Evolutionary conservation across 2,329 filamentous ascomycete genomes (phyloP), one percentile per base, ranked within the genome.

Genomic region (Arthrobotrys sphaeroides): DNA sequence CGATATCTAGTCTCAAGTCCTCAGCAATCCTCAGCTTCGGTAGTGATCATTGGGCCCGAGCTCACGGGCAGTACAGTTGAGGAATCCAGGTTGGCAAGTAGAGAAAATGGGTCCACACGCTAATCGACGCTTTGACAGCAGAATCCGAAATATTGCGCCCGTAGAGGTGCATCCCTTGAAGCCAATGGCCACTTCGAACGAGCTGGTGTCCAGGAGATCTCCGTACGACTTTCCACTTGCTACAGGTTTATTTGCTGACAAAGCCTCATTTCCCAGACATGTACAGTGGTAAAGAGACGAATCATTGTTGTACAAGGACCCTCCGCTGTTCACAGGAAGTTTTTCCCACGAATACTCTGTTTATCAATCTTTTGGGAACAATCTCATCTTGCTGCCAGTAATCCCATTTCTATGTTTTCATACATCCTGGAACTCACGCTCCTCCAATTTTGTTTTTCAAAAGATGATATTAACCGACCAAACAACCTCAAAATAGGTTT

Each of bases 101-200:
- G n/a, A 60, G 20, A 43, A 43, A 20, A 12, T 57, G 51, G 40
- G n/a, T 9, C 31, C 20, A 24, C n/a, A 57, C n/a, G 16, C 13
- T 45, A 45, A 64, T 28, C 22, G n/a, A 60, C 61, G 69, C 69
- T 73, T 73, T 67, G 69, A 73, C 61, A 18, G 43, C 53, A 55
- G 28, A 20, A 53, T 42, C 47, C 43, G 28, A 53, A 28, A 36
- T 40, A 65, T 36, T 31, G 33, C 49, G 33, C 24, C 49, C 28
- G n/a, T n/a, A n/a, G 57, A 45, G 43, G 13, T 59, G 38, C 64
- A 57, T 60, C 42, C 28, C 38, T 43, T 24, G 26, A 64, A 43
- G 43, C 55, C 55, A 70, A 43, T 28, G 20, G n/a, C n/a, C n/a
- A n/a, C n/a, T n/a, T n/a, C n/a, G n/a, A n/a, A 36, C 38, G 22